phyloP scores from a whole-genome alignment of 768 basidiomycete species.

The Obba rivulosa region DNA sequence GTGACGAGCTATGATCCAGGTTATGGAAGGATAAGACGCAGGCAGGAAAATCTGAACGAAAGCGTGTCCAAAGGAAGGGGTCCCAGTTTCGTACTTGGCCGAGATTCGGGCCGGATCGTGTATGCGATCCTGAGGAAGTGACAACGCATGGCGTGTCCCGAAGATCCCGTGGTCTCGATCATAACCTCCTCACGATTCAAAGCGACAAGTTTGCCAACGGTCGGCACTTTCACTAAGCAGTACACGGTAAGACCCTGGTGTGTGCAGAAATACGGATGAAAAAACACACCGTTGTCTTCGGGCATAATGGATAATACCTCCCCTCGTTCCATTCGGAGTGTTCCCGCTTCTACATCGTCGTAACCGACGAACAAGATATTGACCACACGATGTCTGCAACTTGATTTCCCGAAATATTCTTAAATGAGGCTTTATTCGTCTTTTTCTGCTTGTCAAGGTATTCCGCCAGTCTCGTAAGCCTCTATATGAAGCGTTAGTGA shows the following conservation, averaged over 20 bases:
- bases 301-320: constrained; percentile 39
- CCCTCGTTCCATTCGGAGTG: constrained; percentile 34
- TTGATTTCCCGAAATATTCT: constrained; percentile 31
- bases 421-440: constrained; percentile 18
- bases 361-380: constrained; percentile 28
- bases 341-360: constrained; percentile 39
- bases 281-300: constrained; percentile 40
- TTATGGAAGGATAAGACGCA: too few relatives aligned
- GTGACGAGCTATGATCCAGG: too few relatives aligned
- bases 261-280: too few relatives aligned
- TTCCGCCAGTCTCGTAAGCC: constrained; percentile 38
- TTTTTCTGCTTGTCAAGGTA: constrained; percentile 28
- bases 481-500: constrained; percentile 29
- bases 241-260: too few relatives aligned
- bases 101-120: constrained; percentile 4
- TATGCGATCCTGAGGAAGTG: constrained; percentile 47
- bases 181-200: constrained; percentile 44
- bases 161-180: constrained; percentile 38
- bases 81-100: constrained; percentile 11
- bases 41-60: too few relatives aligned
- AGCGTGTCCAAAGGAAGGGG: too few relatives aligned
- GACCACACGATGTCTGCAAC: constrained; percentile 39
- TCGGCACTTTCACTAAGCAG: constrained; percentile 33
- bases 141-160: constrained; percentile 33
- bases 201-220: constrained; percentile 44